Evolutionary conservation across 1,284 basidiomycete genomes (phyloP).

Genomic region (Anthracocystis walkeri): DNA sequence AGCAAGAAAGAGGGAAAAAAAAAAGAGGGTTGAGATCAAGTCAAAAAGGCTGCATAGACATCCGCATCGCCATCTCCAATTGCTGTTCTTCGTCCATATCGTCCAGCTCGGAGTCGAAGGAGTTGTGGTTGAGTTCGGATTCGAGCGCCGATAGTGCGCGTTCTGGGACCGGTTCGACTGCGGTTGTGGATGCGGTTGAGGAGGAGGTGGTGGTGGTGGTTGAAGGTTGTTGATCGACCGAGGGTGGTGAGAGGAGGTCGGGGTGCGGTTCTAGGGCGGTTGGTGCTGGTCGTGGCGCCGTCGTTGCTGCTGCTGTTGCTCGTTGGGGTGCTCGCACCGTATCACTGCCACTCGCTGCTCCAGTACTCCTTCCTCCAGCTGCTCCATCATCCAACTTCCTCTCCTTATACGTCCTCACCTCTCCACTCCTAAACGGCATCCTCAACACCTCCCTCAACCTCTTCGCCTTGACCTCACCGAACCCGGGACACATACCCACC

Average conservation of each 20-base stretch:
- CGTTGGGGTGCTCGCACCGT: not conserved
- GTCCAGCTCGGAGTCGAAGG: no score
- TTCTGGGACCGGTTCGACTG: not conserved
- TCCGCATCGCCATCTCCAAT: constrained; percentile 47
- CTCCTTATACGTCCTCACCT: constrained; percentile 80
- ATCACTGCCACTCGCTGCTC: not conserved
- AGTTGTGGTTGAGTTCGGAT: constrained; percentile 28
- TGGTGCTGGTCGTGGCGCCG: no score
- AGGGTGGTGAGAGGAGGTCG: not conserved
- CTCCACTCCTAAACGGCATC: constrained; percentile 73
- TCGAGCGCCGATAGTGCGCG: constrained; percentile 30
- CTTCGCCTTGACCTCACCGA: constrained; percentile 93
- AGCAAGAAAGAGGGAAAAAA: not conserved
- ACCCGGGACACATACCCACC: constrained; percentile 86
- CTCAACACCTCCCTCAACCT: constrained; percentile 73
- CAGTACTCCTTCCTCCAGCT: not conserved
- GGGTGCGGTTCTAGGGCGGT: no score
- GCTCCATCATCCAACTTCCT: constrained; percentile 65
- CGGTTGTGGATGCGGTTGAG: not conserved
- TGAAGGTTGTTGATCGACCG: constrained; percentile 64
- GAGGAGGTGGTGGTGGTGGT: not conserved
- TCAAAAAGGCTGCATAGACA: constrained; percentile 7
- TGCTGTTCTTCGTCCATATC: constrained; percentile 54
- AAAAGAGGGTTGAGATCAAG: not conserved
- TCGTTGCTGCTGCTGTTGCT: no score